These are phyloP conservation scores for Eremochloa ophiuroides DNA, from an alignment of 176 grass and related monocot genomes.

Conservation along the genomic window DNA sequence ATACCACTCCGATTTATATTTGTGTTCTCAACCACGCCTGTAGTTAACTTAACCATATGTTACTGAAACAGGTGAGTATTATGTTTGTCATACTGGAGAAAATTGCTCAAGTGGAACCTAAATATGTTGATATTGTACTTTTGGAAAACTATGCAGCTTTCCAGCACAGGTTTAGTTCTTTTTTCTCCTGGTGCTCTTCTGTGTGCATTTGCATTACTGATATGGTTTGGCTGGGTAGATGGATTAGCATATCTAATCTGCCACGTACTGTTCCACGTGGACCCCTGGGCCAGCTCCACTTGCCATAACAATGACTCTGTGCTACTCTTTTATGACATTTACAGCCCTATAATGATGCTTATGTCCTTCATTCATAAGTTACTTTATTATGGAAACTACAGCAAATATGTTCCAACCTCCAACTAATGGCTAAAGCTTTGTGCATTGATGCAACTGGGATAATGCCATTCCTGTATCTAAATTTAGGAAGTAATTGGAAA, in stretches of 20 bases:
- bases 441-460: neutral
- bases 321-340: neutral
- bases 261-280: no score
- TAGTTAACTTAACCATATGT: conserved; percentile 4
- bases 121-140: conserved; percentile 89
- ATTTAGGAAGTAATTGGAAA: neutral
- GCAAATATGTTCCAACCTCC: neutral
- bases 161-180: conserved; percentile 58
- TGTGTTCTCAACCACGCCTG: neutral
- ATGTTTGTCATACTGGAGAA: conserved; percentile 97
- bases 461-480: neutral
- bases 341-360: neutral
- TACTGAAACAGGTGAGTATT: conserved; percentile 57
- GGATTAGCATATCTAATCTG: no score
- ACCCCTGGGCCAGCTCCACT: no score
- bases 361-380: neutral
- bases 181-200: neutral
- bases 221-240: no score
- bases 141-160: conserved; percentile 97
- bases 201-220: neutral
- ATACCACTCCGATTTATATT: neutral
- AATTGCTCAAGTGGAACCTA: conserved; percentile 82
- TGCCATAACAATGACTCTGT: no score
- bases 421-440: neutral
- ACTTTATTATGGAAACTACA: neutral